Conservation (phyloP, 2,329 filamentous ascomycete species). For the Boeremia lycopersici region DNA sequence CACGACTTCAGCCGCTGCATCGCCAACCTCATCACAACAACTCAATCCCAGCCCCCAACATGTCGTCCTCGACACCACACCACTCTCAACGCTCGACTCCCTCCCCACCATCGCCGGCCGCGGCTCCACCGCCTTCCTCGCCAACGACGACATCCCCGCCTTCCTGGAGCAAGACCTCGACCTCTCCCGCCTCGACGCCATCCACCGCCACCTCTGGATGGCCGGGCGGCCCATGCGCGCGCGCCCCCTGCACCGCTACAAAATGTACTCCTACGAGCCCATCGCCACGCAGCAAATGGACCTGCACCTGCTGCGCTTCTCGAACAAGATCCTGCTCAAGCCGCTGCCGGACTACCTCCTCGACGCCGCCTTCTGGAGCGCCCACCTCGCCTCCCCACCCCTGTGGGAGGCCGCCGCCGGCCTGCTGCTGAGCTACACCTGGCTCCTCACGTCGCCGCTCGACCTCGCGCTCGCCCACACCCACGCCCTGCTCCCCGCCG, state of each 20-base stretch:
- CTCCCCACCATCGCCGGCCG: constrained; percentile 41
- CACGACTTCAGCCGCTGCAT: constrained; percentile 7
- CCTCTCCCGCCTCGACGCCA: constrained; percentile 39
- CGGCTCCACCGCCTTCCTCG: constrained; percentile 27
- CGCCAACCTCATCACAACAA: constrained; percentile 16
- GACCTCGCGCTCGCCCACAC: constrained; percentile 45
- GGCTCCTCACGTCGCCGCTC: constrained; percentile 41
- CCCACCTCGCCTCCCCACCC: constrained; percentile 27
- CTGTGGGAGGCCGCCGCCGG: constrained; percentile 37
- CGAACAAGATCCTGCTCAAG: constrained; percentile 39
- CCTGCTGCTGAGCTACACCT: constrained; percentile 44
- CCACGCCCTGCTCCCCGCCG: constrained; percentile 32
- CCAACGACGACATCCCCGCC: constrained; percentile 29
- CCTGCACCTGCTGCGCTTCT: constrained; percentile 44
- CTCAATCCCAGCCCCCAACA: neutral
- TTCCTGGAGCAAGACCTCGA: constrained; percentile 41
- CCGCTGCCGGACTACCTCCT: constrained; percentile 44
- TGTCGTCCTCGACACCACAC: constrained; percentile 25
- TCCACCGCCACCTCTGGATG: constrained; percentile 46
- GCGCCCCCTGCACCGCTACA: constrained; percentile 44
- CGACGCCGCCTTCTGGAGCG: constrained; percentile 36
- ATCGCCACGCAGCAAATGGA: constrained; percentile 45
- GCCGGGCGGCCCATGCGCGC: constrained; percentile 45
- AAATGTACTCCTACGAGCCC: constrained; percentile 42
- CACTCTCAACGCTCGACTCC: constrained; percentile 35